Conservation (phyloP, 805 yeast species). For the Priceomyces haplophilus region DNA sequence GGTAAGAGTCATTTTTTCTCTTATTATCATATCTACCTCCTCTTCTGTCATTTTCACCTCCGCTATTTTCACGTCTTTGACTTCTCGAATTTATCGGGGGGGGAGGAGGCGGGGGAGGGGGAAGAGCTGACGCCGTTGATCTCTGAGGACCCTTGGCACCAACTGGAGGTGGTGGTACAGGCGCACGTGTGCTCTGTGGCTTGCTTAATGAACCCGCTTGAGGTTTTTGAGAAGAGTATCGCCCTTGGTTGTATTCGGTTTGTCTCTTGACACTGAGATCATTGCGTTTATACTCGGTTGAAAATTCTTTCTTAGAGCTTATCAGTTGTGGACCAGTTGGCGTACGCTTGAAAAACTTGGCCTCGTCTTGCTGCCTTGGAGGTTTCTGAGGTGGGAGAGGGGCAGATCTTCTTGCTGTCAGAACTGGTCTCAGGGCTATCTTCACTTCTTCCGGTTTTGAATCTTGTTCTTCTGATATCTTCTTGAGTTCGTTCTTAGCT, state of each 20-base stretch:
- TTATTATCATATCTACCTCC: conserved; percentile 19
- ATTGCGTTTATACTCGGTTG: conserved; percentile 1
- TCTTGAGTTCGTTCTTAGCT: conserved; percentile 9
- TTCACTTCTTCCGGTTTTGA: background rate
- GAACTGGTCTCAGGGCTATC: background rate
- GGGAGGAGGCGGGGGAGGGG: conserved; percentile 22
- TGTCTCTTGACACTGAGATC: conserved; percentile 10
- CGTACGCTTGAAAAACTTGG: conserved; percentile 9
- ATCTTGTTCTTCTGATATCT: conserved; percentile 2
- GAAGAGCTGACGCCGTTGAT: conserved; percentile 13
- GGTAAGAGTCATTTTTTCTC: conserved; percentile 22
- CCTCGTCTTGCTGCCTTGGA: conserved; percentile 7
- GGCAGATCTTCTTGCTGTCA: conserved; percentile 3
- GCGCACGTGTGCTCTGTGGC: conserved; percentile 3
- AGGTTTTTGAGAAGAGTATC: conserved; percentile 3
- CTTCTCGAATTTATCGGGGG: conserved; percentile 7
- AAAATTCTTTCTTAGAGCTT: conserved; percentile 10
- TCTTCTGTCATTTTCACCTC: conserved; percentile 6
- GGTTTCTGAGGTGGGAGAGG: conserved; percentile 10
- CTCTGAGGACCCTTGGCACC: conserved; percentile 4
- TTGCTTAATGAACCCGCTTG: conserved; percentile 1
- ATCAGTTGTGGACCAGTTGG: conserved; percentile 24
- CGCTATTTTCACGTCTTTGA: conserved; percentile 4
- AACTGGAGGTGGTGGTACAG: conserved; percentile 9
- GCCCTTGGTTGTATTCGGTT: conserved; percentile 5